Evolutionary conservation across 208 protist species (phyloP).

Genomic region (Tritrichomonas foetus): DNA sequence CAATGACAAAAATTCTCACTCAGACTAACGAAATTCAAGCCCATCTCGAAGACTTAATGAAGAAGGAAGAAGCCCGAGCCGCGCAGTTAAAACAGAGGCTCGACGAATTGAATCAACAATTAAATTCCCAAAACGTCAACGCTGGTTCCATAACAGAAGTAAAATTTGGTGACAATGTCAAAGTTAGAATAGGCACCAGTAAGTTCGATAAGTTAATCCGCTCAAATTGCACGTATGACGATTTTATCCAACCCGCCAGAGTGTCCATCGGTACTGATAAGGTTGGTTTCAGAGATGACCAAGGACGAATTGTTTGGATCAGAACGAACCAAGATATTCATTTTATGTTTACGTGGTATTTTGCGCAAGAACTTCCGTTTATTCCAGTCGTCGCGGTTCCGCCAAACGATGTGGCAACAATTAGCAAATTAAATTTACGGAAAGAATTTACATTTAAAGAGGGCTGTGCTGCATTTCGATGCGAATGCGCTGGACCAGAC

Average conservation of each 20-base stretch:
- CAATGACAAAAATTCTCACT: background rate
- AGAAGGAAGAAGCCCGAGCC: background rate
- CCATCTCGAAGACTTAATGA: background rate
- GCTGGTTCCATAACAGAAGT: background rate
- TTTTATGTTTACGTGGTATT: slow-evolving; percentile 10
- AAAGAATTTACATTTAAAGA: background rate
- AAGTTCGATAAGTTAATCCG: background rate
- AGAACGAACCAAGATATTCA: background rate
- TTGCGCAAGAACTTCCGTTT: background rate
- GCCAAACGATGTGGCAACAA: background rate
- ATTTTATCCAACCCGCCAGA: background rate
- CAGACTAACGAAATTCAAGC: background rate
- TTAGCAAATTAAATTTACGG: background rate
- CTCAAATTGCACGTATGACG: background rate
- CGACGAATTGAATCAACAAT: background rate
- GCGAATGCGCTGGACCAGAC: background rate
- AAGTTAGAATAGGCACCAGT: background rate
- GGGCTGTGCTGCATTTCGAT: background rate
- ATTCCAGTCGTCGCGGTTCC: background rate
- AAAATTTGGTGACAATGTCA: background rate
- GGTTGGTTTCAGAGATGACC: background rate
- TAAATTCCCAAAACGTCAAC: background rate
- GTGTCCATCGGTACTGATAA: background rate
- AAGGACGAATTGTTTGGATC: background rate
- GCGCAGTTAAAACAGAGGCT: background rate